A percentile compares a stretch with the other conserved stretches of the same genome.
These are phyloP conservation scores for Lagenidium giganteum DNA, from an alignment of 352 stramenopile species.

Conservation along the genomic window DNA sequence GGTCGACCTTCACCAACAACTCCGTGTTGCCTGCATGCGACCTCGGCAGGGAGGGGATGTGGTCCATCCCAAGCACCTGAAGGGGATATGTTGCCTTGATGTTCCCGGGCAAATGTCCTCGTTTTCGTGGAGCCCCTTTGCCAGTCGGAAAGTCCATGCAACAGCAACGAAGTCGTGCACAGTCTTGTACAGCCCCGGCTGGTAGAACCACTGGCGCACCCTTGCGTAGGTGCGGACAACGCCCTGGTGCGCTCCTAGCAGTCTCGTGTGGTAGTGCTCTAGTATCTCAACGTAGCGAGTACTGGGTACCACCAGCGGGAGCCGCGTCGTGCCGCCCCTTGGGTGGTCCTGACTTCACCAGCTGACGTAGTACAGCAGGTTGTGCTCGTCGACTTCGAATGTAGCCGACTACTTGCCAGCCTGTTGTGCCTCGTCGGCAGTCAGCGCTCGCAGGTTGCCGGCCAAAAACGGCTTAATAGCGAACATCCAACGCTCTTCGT, in stretches of 20 bases:
- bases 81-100: conserved; percentile 3
- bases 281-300: conserved; percentile 10
- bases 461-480: neutral
- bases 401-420: neutral
- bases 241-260: conserved; percentile 16
- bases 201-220: conserved; percentile 5
- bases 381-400: conserved; percentile 6
- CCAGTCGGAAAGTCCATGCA: conserved; percentile 16
- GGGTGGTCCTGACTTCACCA: too few species aligned
- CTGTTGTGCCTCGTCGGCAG: neutral
- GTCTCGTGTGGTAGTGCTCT: conserved; percentile 16
- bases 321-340: too few species aligned
- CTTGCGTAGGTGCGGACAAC: conserved; percentile 7
- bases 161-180: conserved; percentile 7
- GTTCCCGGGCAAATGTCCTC: conserved; percentile 1
- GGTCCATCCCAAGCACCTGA: conserved; percentile 14
- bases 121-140: conserved; percentile 6
- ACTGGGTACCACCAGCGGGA: conserved; percentile 8
- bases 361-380: conserved; percentile 5
- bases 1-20: conserved; percentile 3
- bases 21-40: conserved; percentile 10
- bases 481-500: conserved; percentile 1
- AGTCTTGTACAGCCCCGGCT: conserved; percentile 4
- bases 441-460: neutral
- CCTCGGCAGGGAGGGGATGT: conserved; percentile 7